Base-by-base conservation (phyloP, 2,329 filamentous ascomycete species). In the Pseudovirgaria hyperparasitica region DNA sequence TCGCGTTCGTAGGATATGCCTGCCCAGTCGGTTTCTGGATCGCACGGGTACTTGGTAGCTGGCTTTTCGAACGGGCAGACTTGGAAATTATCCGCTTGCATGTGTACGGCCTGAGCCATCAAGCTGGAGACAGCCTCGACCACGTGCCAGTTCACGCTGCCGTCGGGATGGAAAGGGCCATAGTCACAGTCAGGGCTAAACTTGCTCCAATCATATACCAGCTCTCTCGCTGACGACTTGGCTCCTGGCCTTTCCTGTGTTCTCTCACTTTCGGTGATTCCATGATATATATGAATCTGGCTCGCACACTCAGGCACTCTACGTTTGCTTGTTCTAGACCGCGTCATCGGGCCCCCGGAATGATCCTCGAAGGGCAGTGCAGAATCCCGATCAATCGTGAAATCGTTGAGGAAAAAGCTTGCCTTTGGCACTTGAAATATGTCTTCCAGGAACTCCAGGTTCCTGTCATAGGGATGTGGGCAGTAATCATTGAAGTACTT, bases 121-220 rank as follows among this genome's bases (percentile, higher is more conserved):
- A 43, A 22, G 6, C 37, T 42, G 16, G 34, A 36, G 9, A 41
- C 34, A 5, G 39, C 42, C 27, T 45, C 42, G 3, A 42, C 23
- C 1, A 25, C 19, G 23, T 35, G 27, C 39, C 39, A 43, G 24
- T 45, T 37, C 17, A 41, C 32, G 5, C 13, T 29, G 6, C 41
- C 40, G 23, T 45, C 40, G 14, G 35, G 34, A 1, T 18, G 15
- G 21, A 40, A 38, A 3, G 42, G 42, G 8, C 42, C 42, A 17
- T 33, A 38, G 13, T 45, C 42, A 5, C 36, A 33, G 8, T 27
- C 23, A 2, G 29, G 19, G 2, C 36, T 33, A 4, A 38, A 42
- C 2, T 35, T 27, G n/a, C 19, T 26, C 39, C 39, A 43, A 26
- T 42, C 38, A 29, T 45, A 45, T 5, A 40, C 36, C 12, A 43